Percentiles rank a stretch among this genome's conserved stretches.
phyloP scores from a whole-genome alignment of 208 protist genomes.

The Kentomonas sorsogonicus region DNA sequence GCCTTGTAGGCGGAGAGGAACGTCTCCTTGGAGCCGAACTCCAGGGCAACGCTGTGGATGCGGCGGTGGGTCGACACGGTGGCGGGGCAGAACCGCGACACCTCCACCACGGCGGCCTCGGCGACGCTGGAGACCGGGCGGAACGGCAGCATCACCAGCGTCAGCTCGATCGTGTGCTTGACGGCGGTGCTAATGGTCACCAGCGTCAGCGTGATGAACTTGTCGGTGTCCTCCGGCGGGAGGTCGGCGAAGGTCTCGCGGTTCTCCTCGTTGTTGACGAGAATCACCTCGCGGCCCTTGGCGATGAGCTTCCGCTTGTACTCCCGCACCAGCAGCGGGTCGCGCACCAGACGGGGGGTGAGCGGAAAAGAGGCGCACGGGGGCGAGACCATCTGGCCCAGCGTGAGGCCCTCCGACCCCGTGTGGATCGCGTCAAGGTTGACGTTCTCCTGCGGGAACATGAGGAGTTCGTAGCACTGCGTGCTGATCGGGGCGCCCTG shows the following conservation, averaged over 20 bases:
- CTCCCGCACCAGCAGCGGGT: constrained; percentile 46
- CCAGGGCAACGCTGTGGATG: constrained; percentile 56
- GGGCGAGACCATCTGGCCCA: constrained; percentile 56
- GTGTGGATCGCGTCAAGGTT: constrained; percentile 49
- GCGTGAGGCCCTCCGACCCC: constrained; percentile 48
- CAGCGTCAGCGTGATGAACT: constrained; percentile 61
- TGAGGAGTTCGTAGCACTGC: constrained; percentile 68
- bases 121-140: constrained; percentile 19
- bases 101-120: constrained; percentile 47
- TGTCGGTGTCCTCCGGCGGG: constrained; percentile 4
- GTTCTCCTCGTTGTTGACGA: constrained; percentile 54
- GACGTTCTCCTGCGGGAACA: constrained; percentile 54
- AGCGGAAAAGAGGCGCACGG: constrained; percentile 58
- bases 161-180: constrained; percentile 68
- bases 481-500: constrained; percentile 29
- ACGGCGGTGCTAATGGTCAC: constrained; percentile 54
- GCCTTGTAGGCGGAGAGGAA: constrained; percentile 81
- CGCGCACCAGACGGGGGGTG: constrained; percentile 55
- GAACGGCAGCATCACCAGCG: constrained; percentile 68
- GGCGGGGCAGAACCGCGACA: constrained; percentile 55
- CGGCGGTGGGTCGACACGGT: constrained; percentile 39
- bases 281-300: constrained; percentile 28
- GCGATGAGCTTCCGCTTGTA: constrained; percentile 53
- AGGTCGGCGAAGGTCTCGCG: constrained; percentile 30
- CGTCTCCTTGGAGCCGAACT: constrained; percentile 59